Evolutionary conservation across 2,329 filamentous ascomycete genomes (phyloP).

Genomic region (Fonsecaea erecta): DNA sequence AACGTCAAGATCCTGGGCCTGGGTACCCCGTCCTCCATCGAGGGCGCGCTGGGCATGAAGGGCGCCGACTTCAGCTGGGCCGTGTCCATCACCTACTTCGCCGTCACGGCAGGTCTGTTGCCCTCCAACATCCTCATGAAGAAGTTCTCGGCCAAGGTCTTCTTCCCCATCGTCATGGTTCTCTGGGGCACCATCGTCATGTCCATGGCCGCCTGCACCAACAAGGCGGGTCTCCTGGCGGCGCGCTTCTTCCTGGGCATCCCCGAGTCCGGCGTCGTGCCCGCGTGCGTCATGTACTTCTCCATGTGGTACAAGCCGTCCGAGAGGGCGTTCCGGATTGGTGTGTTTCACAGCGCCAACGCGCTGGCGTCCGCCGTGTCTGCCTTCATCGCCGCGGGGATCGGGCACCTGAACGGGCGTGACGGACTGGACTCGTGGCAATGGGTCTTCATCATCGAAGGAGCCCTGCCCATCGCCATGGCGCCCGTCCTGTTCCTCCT

Average conservation of each 20-base stretch:
- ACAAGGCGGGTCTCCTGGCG: constrained; percentile 21
- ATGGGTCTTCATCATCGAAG: constrained; percentile 30
- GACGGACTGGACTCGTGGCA: constrained; percentile 26
- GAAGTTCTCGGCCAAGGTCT: constrained; percentile 29
- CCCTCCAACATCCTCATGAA: constrained; percentile 34
- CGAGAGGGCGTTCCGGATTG: constrained; percentile 35
- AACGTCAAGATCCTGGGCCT: constrained; percentile 29
- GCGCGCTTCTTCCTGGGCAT: constrained; percentile 33
- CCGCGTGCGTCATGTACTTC: constrained; percentile 37
- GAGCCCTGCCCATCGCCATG: constrained; percentile 4
- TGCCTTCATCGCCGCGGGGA: constrained; percentile 35
- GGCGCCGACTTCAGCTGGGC: constrained; percentile 35
- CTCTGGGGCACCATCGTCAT: constrained; percentile 50
- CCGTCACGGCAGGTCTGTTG: constrained; percentile 30
- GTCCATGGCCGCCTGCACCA: constrained; percentile 21
- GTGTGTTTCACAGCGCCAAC: constrained; percentile 35
- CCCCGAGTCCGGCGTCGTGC: constrained; percentile 33
- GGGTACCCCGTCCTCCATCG: constrained; percentile 21
- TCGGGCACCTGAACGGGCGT: constrained; percentile 37
- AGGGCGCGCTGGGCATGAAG: constrained; percentile 21
- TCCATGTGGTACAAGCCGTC: constrained; percentile 37
- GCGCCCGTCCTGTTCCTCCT: constrained; percentile 24
- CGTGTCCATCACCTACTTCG: constrained; percentile 34
- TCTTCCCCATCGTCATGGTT: constrained; percentile 36
- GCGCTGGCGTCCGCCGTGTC: constrained; percentile 29